Evolutionary conservation across 2,329 filamentous ascomycete genomes (phyloP), one percentile per base, ranked within the genome.

Genomic region (Mycogone perniciosa): DNA sequence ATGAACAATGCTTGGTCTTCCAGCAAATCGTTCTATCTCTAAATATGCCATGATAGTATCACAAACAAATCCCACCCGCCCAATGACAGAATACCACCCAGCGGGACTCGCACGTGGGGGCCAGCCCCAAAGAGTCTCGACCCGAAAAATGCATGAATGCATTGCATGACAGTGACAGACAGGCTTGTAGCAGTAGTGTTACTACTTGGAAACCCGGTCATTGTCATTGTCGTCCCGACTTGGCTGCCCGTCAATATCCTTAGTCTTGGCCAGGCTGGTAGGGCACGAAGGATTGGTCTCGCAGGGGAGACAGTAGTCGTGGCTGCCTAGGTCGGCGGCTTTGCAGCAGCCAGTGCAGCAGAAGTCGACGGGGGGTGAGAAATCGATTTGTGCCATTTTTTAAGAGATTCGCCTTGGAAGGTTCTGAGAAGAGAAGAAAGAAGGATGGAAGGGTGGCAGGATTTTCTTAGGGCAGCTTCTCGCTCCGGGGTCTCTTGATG

Each of bases 301-400:
- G 59, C 55, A 67, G 10, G 61, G 59, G 6, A 62, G 49, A 35
- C 64, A 67, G 53, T 60, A 66, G 40, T 67, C 66, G 52, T 67
- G 65, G 7, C 50, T 60, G 42, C 66, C 65, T 26, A 60, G 52
- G 50, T 67, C 64, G 20, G 55, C 55, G 27, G 64, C 59, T 27
- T 56, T 59, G 54, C 66, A 69, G 57, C 66, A 69, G 31, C 48
- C 54, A 7, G 59, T 51, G 58, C 66, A 69, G 52, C 65, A 67
- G 29, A 48, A 42, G 27, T 56, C 54, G 44, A 54, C 53, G 6
- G 54, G 52, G 42, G 51, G 34, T 38, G 51, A 53, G 20, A 43
- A 37, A 33, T 53, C 51, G 51, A 49, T 29, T 34, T 38, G 43
- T 46, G 51, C 51, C 51, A 48, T 42, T 13, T 46, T 35, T 46